phyloP scores from a whole-genome alignment of 768 basidiomycete genomes.

The Cubamyces lactineus region DNA sequence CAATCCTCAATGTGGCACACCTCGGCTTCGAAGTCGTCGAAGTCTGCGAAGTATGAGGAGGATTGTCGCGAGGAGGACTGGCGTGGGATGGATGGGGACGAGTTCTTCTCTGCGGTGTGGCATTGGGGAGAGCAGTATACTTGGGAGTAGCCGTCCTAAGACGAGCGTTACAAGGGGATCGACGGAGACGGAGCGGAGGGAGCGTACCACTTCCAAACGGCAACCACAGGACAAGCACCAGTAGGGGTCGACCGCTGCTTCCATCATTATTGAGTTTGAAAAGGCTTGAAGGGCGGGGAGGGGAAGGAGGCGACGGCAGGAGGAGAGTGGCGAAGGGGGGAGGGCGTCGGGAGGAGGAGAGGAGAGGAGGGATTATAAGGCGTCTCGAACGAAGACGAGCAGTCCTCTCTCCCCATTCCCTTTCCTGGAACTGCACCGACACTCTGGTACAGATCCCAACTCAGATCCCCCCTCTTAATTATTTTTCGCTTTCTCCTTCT shows the following conservation, averaged over 20 bases:
- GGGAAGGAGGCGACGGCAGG: conserved; percentile 15
- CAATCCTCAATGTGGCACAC: conserved; percentile 9
- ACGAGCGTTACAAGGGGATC: conserved; percentile 27
- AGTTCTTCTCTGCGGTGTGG: conserved; percentile 37
- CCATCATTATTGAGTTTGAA: conserved; percentile 18
- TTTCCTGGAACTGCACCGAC: not conserved
- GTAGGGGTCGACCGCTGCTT: conserved; percentile 60
- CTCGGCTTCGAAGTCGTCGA: conserved; percentile 17
- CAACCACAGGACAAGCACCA: conserved; percentile 72
- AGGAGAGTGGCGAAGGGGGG: conserved; percentile 28
- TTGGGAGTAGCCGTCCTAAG: conserved; percentile 39
- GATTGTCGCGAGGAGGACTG: conserved; percentile 10
- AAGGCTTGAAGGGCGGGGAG: conserved; percentile 3
- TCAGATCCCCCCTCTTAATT: conserved; percentile 17
- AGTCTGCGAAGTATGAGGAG: conserved; percentile 17
- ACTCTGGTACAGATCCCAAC: not conserved
- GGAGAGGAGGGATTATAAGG: conserved; percentile 22
- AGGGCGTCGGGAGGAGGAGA: conserved; percentile 21
- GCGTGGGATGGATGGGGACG: conserved; percentile 17
- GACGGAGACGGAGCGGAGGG: conserved; percentile 1
- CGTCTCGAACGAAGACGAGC: conserved; percentile 15
- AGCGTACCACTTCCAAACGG: conserved; percentile 51
- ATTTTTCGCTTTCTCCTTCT: conserved; percentile 20
- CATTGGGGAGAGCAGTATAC: conserved; percentile 61
- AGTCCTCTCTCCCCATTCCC: not conserved